A percentile compares a stretch with the other conserved stretches of the same genome.
These are phyloP conservation scores for Apiospora sp. DNA, from an alignment of 2,329 filamentous ascomycete species.

Conservation along the genomic window DNA sequence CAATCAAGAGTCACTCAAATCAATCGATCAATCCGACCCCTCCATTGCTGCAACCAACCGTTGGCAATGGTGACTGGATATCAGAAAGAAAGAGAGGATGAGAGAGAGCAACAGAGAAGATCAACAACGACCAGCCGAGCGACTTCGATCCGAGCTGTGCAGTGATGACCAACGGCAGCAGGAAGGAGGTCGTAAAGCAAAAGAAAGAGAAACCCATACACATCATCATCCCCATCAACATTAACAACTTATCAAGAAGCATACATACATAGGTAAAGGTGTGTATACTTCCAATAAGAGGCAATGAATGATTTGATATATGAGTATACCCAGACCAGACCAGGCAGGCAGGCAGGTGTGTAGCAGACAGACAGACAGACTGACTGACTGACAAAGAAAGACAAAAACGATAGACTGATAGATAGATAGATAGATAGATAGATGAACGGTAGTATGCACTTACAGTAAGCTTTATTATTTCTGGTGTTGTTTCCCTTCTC, in stretches of 20 bases:
- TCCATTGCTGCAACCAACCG: not conserved
- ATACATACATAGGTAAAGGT: not conserved
- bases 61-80: not conserved
- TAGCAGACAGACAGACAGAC: not conserved
- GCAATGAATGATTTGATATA: not conserved
- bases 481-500: slow-evolving; percentile 18
- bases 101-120: not conserved
- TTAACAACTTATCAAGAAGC: not conserved
- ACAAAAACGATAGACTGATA: not conserved
- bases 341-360: not conserved
- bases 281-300: not conserved
- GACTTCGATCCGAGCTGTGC: not conserved
- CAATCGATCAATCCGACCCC: not conserved
- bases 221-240: not conserved
- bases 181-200: not conserved
- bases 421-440: not conserved
- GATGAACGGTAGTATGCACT: slow-evolving; percentile 10
- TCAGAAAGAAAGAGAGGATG: too few relatives aligned
- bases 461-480: slow-evolving; percentile 9
- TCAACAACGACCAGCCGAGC: not conserved
- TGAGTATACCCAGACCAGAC: not conserved
- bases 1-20: not conserved
- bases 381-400: not conserved
- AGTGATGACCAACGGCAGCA: not conserved
- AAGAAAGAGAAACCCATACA: not conserved